Conservation (phyloP, 805 yeast species). For the Nakazawaea laoshanensis region DNA sequence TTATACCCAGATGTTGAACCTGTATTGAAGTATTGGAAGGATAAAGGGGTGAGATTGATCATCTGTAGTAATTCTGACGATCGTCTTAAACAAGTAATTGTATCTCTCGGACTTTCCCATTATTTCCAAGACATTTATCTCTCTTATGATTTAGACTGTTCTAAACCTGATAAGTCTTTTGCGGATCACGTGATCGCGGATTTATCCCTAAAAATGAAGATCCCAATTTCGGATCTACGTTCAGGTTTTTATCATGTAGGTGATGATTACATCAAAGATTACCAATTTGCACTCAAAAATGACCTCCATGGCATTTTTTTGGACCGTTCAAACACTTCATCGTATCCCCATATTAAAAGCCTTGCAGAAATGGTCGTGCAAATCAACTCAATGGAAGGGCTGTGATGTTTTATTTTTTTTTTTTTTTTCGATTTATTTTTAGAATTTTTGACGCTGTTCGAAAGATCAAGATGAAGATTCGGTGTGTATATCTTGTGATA, state of each 20-base stretch:
- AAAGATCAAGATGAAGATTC: too few relatives aligned
- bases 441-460: too few relatives aligned
- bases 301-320: constrained; percentile 53
- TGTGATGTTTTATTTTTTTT: too few relatives aligned
- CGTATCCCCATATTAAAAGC: too few relatives aligned
- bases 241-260: constrained; percentile 57
- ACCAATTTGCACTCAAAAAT: constrained; percentile 37
- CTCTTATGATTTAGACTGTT: constrained; percentile 46
- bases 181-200: constrained; percentile 30
- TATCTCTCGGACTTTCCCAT: constrained; percentile 31
- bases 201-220: constrained; percentile 8
- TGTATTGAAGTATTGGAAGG: constrained; percentile 26
- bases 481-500: too few relatives aligned
- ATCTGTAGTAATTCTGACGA: constrained; percentile 59
- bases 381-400: too few relatives aligned
- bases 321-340: too few relatives aligned
- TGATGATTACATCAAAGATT: constrained; percentile 49
- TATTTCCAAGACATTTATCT: constrained; percentile 37
- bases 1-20: constrained; percentile 46
- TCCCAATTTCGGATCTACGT: not conserved
- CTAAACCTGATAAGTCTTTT: constrained; percentile 44
- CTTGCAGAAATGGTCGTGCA: too few relatives aligned
- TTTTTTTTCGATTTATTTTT: too few relatives aligned
- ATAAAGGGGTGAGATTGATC: constrained; percentile 27
- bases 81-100: constrained; percentile 34